Evolutionary conservation across 805 yeast genomes (phyloP).

Genomic region (Yarrowia sp.): DNA sequence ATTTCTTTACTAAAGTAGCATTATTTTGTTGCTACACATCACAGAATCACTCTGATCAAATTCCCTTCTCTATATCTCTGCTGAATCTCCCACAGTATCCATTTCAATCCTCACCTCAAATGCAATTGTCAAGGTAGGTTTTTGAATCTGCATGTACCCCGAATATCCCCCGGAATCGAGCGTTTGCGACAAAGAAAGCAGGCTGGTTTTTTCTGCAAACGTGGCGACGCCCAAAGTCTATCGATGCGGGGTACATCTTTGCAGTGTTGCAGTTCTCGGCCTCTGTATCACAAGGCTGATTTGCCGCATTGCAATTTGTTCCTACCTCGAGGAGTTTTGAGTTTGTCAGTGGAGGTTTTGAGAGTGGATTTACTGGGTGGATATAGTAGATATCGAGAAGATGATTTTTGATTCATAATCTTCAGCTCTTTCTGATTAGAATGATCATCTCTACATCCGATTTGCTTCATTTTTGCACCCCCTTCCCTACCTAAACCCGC

Average conservation of each 20-base stretch:
- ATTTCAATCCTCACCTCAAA: not conserved
- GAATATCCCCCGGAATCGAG: conserved; percentile 20
- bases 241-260: conserved; percentile 12
- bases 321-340: conserved; percentile 16
- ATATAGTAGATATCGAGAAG: no score
- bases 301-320: not conserved
- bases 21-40: no score
- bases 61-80: not conserved
- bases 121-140: conserved; percentile 6
- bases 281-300: not conserved
- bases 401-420: not conserved
- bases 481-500: not conserved
- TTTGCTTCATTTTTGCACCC: not conserved
- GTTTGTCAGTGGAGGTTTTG: not conserved
- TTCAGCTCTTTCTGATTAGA: no score
- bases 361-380: not conserved
- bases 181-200: not conserved
- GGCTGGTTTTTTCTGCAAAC: conserved; percentile 20
- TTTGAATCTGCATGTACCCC: conserved; percentile 27
- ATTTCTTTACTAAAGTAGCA: no score
- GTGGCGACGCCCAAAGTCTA: not conserved
- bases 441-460: not conserved
- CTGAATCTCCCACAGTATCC: not conserved
- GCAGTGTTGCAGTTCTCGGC: not conserved
- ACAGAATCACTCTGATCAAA: not conserved